These are phyloP conservation scores for Mesotaenium endlicherianum DNA, from an alignment of 139 green algal genomes.

Conservation along the genomic window DNA sequence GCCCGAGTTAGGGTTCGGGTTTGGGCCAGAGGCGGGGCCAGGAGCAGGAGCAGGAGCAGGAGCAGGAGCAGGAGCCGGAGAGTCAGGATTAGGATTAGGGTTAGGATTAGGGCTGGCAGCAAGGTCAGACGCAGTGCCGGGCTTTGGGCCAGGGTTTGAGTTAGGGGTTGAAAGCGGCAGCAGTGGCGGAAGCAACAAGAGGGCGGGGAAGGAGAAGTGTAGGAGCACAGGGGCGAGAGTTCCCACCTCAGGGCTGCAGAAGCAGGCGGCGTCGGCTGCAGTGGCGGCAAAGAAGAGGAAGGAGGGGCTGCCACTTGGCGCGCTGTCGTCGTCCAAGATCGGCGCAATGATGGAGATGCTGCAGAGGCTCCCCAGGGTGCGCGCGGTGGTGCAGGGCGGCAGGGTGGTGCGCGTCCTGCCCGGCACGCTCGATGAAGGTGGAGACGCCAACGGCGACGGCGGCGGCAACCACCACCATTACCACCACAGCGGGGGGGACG, in stretches of 20 bases:
- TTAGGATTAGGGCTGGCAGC: neutral
- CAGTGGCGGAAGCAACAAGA: too few species aligned
- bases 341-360: conserved; percentile 47
- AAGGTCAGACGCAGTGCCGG: neutral
- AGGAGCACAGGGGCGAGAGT: too few species aligned
- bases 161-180: too few species aligned
- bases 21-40: neutral
- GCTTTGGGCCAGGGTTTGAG: too few species aligned
- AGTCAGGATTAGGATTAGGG: neutral
- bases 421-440: neutral
- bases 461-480: neutral
- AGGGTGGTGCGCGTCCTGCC: neutral
- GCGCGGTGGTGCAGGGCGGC: conserved; percentile 23
- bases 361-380: conserved; percentile 57
- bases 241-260: neutral
- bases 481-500: neutral
- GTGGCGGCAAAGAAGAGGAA: neutral
- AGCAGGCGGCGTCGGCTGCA: neutral
- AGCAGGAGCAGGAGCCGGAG: neutral
- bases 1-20: neutral
- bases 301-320: neutral
- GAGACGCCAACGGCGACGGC: neutral
- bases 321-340: conserved; percentile 42
- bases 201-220: too few species aligned
- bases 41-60: neutral